Conservation (phyloP, 2,329 filamentous ascomycete species). For the Ophiocordyceps robertsii region DNA sequence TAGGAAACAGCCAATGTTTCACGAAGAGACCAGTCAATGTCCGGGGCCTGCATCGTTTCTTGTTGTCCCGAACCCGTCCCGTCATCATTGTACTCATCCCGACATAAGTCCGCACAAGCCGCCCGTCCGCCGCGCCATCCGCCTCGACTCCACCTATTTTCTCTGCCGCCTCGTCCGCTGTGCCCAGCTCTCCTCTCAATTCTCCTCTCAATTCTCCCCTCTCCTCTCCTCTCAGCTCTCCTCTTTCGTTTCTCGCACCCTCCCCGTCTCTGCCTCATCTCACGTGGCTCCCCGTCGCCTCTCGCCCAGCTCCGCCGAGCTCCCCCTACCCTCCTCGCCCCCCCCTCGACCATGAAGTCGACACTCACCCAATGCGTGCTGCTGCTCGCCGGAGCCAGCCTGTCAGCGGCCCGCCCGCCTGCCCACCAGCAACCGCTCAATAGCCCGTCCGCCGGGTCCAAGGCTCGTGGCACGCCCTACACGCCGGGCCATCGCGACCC, state of each 20-base stretch:
- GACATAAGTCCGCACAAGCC: too few species aligned
- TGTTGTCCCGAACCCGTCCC: too few species aligned
- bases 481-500: slow-evolving; percentile 46
- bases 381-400: slow-evolving; percentile 12
- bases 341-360: slow-evolving; percentile 13
- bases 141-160: too few species aligned
- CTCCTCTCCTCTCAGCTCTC: not conserved
- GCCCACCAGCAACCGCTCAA: slow-evolving; percentile 32
- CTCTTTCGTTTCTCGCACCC: too few species aligned
- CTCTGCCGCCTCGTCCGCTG: too few species aligned
- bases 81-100: too few species aligned
- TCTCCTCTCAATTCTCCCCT: not conserved
- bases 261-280: too few species aligned
- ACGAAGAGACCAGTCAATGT: too few species aligned
- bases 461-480: slow-evolving; percentile 35
- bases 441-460: slow-evolving; percentile 29
- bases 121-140: too few species aligned
- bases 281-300: not conserved
- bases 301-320: not conserved
- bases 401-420: slow-evolving; percentile 1
- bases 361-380: slow-evolving; percentile 9
- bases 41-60: too few species aligned
- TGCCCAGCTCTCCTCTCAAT: not conserved
- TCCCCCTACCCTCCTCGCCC: too few species aligned
- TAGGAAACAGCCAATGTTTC: too few species aligned